Evolutionary conservation across 176 grass and related monocot genomes (phyloP), one percentile per base, ranked within the genome.

Genomic region (Ampelocalamus luodianensis): DNA sequence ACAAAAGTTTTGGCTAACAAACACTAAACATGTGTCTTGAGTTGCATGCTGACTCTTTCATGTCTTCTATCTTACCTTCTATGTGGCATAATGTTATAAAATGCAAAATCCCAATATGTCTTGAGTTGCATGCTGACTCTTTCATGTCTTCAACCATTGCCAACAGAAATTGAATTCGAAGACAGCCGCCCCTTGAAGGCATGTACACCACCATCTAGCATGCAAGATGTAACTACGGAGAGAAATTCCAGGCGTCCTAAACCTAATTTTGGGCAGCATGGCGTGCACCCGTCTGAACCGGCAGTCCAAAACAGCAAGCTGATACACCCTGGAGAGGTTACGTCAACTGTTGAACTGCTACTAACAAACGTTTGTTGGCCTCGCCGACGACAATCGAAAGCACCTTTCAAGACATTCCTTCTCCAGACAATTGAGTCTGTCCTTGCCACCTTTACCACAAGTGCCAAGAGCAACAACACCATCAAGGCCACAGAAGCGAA

Each of bases 311-410:
- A 81, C 38, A 76, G 54, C 66, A 83, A 87, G 81, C 34, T 55
- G 42, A 48, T 7, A 22, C 68, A 50, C 38, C 17, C 36, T 76
- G 79, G 16, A 46, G 69, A 86, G 27, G 58, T 63, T 65, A 48
- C 85, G 68, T 81, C 90, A 18, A 88, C 92, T 39, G 90, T 89
- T 17, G 89, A 91, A 34, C 90, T 96, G 69, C 84, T 99, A 38
- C 86, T 99, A 71, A 62, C 91, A 34, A 88, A 51, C 77, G 32
- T 86, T 10, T 37, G 72, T 11, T 39, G 64, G 1, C 78, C 68
- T 10, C 37, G 23, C 24, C 24, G 46, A 20, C 69, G 29, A 14
- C 29, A 32, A 56, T 13, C 62, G 10, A 65, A 29, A 18, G n/a
- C 55, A 18, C 79, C 74, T 51, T 69, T 82, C 56, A 90, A 80